Evolutionary conservation across 805 yeast species (phyloP), one percentile per base, ranked within the genome.

Genomic region (Nakazawaea siamensis): DNA sequence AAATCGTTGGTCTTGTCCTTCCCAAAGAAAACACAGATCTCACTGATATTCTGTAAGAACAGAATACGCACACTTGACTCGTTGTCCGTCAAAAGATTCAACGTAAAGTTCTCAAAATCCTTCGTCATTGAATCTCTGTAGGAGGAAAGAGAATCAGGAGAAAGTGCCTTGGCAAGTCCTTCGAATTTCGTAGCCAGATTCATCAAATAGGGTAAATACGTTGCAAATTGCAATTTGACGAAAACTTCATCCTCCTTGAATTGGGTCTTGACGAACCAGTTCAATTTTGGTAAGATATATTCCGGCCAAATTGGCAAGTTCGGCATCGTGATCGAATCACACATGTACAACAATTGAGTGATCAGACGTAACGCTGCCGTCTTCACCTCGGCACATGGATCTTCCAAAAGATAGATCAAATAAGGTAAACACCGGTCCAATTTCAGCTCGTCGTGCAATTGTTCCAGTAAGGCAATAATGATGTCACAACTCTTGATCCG

Each of bases 1-100:
- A 92, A 64, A 51, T 92, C 97, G 49, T 84, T 88, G 0, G 96
- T 81, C 45, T 77, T 83, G 36, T 85, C 94, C 37, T 80, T 76
- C 0, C 96, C 96, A 50, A 92, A 78, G 39, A 81, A 82, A 8
- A 77, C 65, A 46, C 96, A 85, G 3, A 92, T 54, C 0, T 87
- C 83, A 6, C 81, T 60, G n/a, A 88, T 79, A 41, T 83, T 75
- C 28, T 68, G 59, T 31, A 92, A 60, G 7, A 92, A 56, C 0
- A 92, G 68, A 25, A 83, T 69, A 39, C 81, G 75, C 0, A 88
- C 95, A 33, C 64, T 60, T 0, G 80, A 55, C 37, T 70, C 75
- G 4, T 65, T 58, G 49, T 87, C 96, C 0, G 94, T 83, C 30
- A 92, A 58, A 5, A 90, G 53, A 1, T 68, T 58, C 15, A 78